Conservation (phyloP, 176 grass and related monocot genomes). For the Guadua angustifolia region DNA sequence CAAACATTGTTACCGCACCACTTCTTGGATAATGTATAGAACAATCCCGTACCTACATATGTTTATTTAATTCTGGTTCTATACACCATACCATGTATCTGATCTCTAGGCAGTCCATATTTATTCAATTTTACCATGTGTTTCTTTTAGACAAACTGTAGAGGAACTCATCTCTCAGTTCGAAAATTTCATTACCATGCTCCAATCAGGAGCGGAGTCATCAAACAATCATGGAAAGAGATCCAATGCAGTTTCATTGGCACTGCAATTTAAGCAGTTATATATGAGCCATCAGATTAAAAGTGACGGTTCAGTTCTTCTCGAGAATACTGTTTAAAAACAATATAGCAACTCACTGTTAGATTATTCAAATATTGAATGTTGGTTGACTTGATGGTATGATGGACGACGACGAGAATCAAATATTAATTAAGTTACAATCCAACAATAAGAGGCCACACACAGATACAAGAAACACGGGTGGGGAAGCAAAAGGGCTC, state of each 20-base stretch:
- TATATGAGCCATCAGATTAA: too few relatives aligned
- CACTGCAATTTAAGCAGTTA: too few relatives aligned
- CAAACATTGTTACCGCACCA: background rate
- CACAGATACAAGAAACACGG: background rate
- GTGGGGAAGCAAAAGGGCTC: slow-evolving; percentile 32
- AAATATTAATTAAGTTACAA: too few relatives aligned
- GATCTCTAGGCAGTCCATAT: background rate
- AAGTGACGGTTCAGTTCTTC: too few relatives aligned
- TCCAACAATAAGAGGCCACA: background rate
- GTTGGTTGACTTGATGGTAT: too few relatives aligned
- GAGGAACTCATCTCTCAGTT: background rate
- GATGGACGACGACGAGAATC: too few relatives aligned
- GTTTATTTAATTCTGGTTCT: background rate
- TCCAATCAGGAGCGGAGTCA: background rate
- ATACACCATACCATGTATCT: background rate
- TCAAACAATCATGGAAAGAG: background rate
- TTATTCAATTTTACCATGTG: background rate
- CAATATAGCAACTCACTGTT: too few relatives aligned
- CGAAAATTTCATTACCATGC: background rate
- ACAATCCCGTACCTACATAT: background rate
- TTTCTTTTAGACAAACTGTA: background rate
- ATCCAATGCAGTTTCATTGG: background rate
- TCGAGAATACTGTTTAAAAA: too few relatives aligned
- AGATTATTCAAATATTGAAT: too few relatives aligned
- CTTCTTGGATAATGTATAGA: background rate